Percentiles rank a stretch among this genome's conserved stretches.
Evolutionary conservation across 805 yeast genomes (phyloP).

Genomic region (Metschnikowia henanensis): DNA sequence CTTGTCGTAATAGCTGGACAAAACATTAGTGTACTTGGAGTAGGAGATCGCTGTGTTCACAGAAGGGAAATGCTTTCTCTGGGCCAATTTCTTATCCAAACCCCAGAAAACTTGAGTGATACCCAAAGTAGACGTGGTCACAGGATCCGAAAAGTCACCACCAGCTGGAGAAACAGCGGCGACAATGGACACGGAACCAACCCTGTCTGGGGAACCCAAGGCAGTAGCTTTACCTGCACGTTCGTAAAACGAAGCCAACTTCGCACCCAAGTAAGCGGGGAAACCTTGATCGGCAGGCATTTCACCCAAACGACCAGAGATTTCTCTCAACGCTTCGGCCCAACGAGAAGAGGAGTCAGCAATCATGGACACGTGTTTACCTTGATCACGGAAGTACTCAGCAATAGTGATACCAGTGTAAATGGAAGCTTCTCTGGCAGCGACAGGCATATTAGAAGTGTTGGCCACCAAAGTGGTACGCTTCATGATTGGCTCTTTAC

Average conservation of each 20-base stretch:
- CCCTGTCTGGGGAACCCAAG: slow-evolving; percentile 93
- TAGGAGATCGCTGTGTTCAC: slow-evolving; percentile 95
- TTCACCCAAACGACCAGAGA: slow-evolving; percentile 99
- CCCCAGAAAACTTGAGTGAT: slow-evolving; percentile 99
- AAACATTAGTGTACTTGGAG: slow-evolving; percentile 90
- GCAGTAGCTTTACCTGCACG: slow-evolving; percentile 98
- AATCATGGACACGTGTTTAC: slow-evolving; percentile 98
- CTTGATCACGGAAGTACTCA: slow-evolving; percentile 99
- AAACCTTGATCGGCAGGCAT: slow-evolving; percentile 99
- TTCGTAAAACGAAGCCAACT: slow-evolving; percentile 97
- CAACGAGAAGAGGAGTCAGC: slow-evolving; percentile 99
- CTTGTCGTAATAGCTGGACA: slow-evolving; percentile 80
- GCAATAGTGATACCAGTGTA: slow-evolving; percentile 99
- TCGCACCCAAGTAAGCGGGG: slow-evolving; percentile 99
- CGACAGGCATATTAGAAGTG: slow-evolving; percentile 99
- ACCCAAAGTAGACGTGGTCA: slow-evolving; percentile 97
- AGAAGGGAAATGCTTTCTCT: slow-evolving; percentile 99
- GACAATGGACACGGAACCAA: slow-evolving; percentile 97
- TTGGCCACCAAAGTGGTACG: slow-evolving; percentile 98
- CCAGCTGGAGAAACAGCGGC: slow-evolving; percentile 99
- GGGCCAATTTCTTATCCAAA: slow-evolving; percentile 97
- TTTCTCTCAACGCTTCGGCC: slow-evolving; percentile 99
- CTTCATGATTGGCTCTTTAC: slow-evolving; percentile 98
- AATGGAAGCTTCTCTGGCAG: slow-evolving; percentile 99
- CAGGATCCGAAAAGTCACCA: slow-evolving; percentile 99